These are phyloP conservation scores for Rhododendron henanense DNA, from an alignment of 148 eudicot species.

Conservation along the genomic window DNA sequence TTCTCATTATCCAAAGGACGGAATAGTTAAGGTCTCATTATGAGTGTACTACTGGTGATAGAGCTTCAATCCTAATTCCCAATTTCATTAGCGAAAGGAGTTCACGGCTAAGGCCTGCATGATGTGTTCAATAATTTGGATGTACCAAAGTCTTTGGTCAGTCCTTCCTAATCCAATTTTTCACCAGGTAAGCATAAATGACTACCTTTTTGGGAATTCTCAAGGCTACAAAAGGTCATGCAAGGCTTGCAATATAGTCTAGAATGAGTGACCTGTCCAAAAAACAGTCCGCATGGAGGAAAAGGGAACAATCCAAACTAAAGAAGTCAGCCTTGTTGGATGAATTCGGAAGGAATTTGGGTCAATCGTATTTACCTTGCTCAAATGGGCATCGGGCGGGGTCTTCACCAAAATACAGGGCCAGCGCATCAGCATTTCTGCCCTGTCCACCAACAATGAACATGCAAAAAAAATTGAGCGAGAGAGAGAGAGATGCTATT, in stretches of 20 bases:
- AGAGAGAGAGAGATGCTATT: background rate
- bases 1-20: background rate
- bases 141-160: background rate
- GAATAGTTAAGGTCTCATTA: background rate
- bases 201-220: background rate
- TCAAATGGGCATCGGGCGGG: slow-evolving; percentile 96
- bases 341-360: background rate
- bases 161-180: background rate
- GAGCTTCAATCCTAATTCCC: background rate
- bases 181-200: background rate
- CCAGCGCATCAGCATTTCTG: slow-evolving; percentile 91
- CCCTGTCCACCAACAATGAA: slow-evolving; percentile 56
- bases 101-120: background rate
- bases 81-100: background rate
- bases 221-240: background rate
- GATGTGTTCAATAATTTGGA: background rate
- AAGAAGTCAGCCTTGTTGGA: background rate
- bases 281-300: background rate
- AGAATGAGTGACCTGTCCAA: background rate
- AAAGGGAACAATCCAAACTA: background rate
- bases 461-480: slow-evolving; percentile 2
- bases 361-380: slow-evolving; percentile 56
- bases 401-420: slow-evolving; percentile 91
- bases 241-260: background rate
- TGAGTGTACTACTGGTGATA: background rate